phyloP scores from a whole-genome alignment of 78 protist species.

The Dictyostelium citrinum region DNA sequence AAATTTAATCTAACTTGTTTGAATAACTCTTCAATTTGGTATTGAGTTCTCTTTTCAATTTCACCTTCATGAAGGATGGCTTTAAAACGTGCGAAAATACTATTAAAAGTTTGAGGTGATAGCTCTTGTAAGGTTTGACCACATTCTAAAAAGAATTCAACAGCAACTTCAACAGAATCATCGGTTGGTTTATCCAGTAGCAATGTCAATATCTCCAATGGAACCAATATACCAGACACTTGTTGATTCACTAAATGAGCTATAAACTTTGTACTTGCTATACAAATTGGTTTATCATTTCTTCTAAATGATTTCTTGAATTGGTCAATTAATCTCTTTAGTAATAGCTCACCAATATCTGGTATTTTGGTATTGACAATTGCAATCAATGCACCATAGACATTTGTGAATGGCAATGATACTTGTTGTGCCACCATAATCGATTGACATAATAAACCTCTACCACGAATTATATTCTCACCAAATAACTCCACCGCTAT shows the following conservation, averaged over 20 bases:
- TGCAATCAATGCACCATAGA: conserved; percentile 97
- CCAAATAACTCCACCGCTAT: conserved; percentile 92
- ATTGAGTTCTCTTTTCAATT: conserved; percentile 93
- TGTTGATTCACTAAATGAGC: conserved; percentile 98
- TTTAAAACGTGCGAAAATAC: conserved; percentile 89
- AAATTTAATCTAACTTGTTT: conserved; percentile 81
- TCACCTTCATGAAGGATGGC: conserved; percentile 94
- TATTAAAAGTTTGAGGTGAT: conserved; percentile 20
- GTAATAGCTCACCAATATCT: conserved; percentile 92
- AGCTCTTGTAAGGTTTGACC: conserved; percentile 87
- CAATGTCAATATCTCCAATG: conserved; percentile 87
- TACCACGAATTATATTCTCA: conserved; percentile 97
- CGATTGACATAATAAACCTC: conserved; percentile 92
- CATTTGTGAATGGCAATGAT: conserved; percentile 94
- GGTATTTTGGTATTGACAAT: conserved; percentile 97
- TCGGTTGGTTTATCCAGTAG: conserved; percentile 96
- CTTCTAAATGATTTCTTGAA: conserved; percentile 89
- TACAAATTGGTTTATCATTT: conserved; percentile 85
- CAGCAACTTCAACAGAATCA: conserved; percentile 94
- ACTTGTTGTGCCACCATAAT: conserved; percentile 89
- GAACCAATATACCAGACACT: conserved; percentile 86
- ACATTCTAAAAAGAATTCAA: conserved; percentile 83
- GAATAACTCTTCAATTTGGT: conserved; percentile 93
- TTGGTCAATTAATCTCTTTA: conserved; percentile 87
- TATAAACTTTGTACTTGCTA: conserved; percentile 83